phyloP scores from a whole-genome alignment of 257 asterid genomes.

The Solanum bukasovii region DNA sequence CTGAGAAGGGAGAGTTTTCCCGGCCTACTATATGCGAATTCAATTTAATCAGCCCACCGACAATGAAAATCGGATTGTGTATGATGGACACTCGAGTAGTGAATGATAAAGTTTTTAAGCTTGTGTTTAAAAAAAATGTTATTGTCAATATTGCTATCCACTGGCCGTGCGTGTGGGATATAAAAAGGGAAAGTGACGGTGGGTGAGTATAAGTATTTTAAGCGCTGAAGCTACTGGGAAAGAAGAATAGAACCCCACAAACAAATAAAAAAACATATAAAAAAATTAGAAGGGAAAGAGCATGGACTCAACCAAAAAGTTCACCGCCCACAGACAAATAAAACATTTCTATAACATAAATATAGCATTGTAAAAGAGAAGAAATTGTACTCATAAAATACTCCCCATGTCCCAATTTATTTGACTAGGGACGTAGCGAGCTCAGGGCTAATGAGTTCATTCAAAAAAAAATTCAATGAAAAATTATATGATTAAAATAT shows the following conservation, averaged over 20 bases:
- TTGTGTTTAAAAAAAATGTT: neutral
- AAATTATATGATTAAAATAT: too few species aligned
- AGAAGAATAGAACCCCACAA: neutral
- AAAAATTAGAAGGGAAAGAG: neutral
- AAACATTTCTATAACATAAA: neutral
- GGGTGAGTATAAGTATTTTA: neutral
- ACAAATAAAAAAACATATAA: neutral
- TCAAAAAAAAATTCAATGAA: too few species aligned
- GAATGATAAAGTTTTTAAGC: neutral
- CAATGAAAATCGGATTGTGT: too few species aligned
- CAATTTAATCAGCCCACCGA: neutral
- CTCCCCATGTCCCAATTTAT: neutral
- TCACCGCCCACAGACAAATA: neutral
- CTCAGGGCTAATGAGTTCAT: accelerated
- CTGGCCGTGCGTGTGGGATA: neutral
- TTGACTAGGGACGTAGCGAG: neutral
- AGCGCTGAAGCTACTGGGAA: neutral
- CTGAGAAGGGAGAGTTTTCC: too few species aligned
- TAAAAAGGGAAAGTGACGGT: neutral
- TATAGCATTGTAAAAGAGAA: neutral
- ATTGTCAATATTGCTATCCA: neutral
- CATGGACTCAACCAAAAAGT: neutral
- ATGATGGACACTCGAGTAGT: neutral
- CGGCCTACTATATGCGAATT: neutral
- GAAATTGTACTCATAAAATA: neutral